phyloP scores from a whole-genome alignment of 1,284 basidiomycete genomes.

The Boletus mariae region DNA sequence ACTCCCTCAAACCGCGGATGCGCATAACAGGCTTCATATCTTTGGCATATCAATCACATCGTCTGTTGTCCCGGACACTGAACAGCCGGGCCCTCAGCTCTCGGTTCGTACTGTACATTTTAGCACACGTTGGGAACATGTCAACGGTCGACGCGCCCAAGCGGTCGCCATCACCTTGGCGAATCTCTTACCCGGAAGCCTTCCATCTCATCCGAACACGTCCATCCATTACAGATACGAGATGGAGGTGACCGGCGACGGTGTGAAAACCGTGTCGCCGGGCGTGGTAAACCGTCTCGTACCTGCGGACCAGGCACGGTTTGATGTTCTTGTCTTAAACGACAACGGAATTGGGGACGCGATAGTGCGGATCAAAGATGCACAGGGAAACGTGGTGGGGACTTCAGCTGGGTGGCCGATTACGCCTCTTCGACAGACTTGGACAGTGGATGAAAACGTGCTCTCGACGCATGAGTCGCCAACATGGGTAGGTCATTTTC shows the following conservation, averaged over 20 bases:
- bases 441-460: constrained; percentile 37
- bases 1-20: constrained; percentile 32
- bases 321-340: constrained; percentile 40
- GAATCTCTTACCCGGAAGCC: constrained; percentile 40
- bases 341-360: constrained; percentile 33
- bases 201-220: constrained; percentile 21
- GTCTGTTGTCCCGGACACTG: constrained; percentile 20
- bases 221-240: constrained; percentile 36
- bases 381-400: constrained; percentile 31
- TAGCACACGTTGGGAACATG: constrained; percentile 42
- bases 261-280: constrained; percentile 35
- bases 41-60: constrained; percentile 44
- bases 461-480: constrained; percentile 48
- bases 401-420: constrained; percentile 37
- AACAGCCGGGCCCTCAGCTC: constrained; percentile 26
- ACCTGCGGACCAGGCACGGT: constrained; percentile 42
- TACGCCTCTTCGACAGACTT: constrained; percentile 37
- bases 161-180: constrained; percentile 45
- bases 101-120: constrained; percentile 40
- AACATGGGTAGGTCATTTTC: constrained; percentile 40
- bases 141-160: constrained; percentile 36
- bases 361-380: constrained; percentile 34
- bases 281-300: constrained; percentile 42
- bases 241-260: constrained; percentile 36
- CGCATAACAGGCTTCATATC: constrained; percentile 39